Evolutionary conservation across 2,329 filamentous ascomycete species (phyloP).

Genomic region (Talaromyces sp.): DNA sequence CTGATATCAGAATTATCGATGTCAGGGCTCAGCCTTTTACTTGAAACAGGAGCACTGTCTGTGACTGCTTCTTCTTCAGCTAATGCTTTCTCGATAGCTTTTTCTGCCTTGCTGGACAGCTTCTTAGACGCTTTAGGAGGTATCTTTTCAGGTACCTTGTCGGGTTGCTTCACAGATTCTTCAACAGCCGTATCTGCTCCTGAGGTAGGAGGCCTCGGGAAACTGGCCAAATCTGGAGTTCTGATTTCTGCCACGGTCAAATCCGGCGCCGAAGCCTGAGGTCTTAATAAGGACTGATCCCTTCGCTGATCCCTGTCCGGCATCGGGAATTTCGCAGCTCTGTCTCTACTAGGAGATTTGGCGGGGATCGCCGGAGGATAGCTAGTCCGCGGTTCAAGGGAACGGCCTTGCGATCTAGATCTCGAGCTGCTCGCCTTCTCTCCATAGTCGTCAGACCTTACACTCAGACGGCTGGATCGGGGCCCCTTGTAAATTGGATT

Average conservation of each 20-base stretch:
- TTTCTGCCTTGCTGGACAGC: not conserved
- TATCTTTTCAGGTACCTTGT: not conserved
- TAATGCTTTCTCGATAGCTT: not conserved
- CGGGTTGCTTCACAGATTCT: not conserved
- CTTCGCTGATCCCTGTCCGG: not conserved
- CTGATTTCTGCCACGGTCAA: constrained; percentile 18
- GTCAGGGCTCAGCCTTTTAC: not conserved
- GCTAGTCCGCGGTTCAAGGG: constrained; percentile 2
- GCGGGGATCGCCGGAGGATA: constrained; percentile 3
- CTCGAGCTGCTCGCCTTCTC: not conserved
- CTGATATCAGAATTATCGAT: not conserved
- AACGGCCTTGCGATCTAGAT: constrained; percentile 4
- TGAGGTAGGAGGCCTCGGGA: constrained; percentile 15
- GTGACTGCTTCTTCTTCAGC: not conserved
- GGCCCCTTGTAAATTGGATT: constrained; percentile 13
- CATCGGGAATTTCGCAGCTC: not conserved
- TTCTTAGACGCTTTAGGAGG: not conserved
- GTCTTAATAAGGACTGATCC: constrained; percentile 22
- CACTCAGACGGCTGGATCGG: constrained; percentile 9
- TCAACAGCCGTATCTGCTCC: not conserved
- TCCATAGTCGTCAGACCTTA: not conserved
- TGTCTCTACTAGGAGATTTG: constrained; percentile 14
- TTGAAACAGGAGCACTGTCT: not conserved
- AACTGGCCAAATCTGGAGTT: constrained; percentile 17
- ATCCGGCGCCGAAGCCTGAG: constrained; percentile 32